These are phyloP conservation scores for Globisporangium megalacanthum DNA, from an alignment of 352 stramenopile species.

Conservation along the genomic window DNA sequence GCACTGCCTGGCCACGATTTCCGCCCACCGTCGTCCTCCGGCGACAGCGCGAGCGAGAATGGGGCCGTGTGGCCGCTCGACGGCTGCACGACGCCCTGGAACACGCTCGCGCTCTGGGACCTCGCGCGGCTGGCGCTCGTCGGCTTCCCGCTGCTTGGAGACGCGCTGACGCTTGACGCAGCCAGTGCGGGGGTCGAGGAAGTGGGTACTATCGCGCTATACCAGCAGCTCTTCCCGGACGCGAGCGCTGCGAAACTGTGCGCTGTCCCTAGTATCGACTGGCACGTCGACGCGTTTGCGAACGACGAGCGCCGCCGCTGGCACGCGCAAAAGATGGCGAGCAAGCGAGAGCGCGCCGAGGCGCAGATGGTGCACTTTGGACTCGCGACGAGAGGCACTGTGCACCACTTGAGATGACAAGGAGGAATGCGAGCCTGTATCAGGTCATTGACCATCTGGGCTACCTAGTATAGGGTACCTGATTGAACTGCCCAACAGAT, in stretches of 20 bases:
- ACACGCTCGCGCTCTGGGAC: slow-evolving; percentile 95
- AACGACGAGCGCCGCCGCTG: slow-evolving; percentile 75
- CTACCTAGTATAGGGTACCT: no score
- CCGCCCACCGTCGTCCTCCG: slow-evolving; percentile 5
- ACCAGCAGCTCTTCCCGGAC: slow-evolving; percentile 81
- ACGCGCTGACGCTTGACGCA: slow-evolving; percentile 62
- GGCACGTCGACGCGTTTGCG: slow-evolving; percentile 67
- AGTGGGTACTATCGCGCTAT: slow-evolving; percentile 88
- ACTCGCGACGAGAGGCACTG: slow-evolving; percentile 13
- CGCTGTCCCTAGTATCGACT: slow-evolving; percentile 65
- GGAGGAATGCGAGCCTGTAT: neutral
- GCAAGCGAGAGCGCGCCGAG: slow-evolving; percentile 84
- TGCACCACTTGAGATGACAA: neutral
- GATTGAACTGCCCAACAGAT: no score
- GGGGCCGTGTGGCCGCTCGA: slow-evolving; percentile 57
- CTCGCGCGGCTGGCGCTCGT: slow-evolving; percentile 85
- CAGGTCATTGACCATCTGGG: neutral
- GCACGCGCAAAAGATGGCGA: slow-evolving; percentile 95
- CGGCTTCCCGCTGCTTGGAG: slow-evolving; percentile 87
- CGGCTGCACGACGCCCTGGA: slow-evolving; percentile 92
- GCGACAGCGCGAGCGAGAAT: neutral
- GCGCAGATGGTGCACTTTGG: slow-evolving; percentile 66
- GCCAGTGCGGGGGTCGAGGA: slow-evolving; percentile 88
- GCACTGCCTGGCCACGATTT: slow-evolving; percentile 81
- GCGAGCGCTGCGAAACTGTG: slow-evolving; percentile 80